phyloP scores from a whole-genome alignment of 805 yeast genomes.

The Lipomyces lipofer region DNA sequence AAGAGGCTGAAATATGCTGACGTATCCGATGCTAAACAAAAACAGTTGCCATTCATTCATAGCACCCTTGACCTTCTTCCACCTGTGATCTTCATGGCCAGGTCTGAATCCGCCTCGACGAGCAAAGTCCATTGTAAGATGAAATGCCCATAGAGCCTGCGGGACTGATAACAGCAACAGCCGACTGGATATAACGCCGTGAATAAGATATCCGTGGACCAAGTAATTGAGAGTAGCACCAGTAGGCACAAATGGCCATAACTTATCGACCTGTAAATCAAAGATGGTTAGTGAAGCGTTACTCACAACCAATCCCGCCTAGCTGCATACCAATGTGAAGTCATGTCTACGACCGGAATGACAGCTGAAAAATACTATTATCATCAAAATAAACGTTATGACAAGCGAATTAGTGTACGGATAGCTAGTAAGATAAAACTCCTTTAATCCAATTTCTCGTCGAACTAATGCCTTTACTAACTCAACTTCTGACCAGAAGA shows the following conservation, averaged over 20 bases:
- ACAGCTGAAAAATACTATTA: constrained; percentile 13
- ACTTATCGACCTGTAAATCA: constrained; percentile 16
- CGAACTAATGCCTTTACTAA: neutral
- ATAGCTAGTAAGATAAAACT: constrained; percentile 7
- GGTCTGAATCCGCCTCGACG: constrained; percentile 19
- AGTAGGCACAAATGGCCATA: constrained; percentile 21
- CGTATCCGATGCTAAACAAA: constrained; percentile 8
- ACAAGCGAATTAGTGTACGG: constrained; percentile 10
- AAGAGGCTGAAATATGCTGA: constrained; percentile 12
- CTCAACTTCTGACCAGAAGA: neutral
- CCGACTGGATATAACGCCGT: neutral
- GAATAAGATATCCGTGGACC: constrained; percentile 8
- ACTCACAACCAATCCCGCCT: neutral
- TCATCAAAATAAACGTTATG: neutral
- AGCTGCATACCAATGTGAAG: constrained; percentile 14
- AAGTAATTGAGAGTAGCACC: constrained; percentile 7
- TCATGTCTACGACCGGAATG: constrained; percentile 14
- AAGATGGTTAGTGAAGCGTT: neutral
- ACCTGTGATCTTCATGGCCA: constrained; percentile 17
- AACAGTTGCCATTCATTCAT: constrained; percentile 6
- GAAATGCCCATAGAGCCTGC: constrained; percentile 18
- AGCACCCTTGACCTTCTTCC: constrained; percentile 7
- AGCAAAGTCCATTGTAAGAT: constrained; percentile 11
- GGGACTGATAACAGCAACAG: neutral
- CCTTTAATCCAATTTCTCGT: neutral